These are phyloP conservation scores for Daldinia sp. DNA, from an alignment of 2,329 filamentous ascomycete species.

Conservation along the genomic window DNA sequence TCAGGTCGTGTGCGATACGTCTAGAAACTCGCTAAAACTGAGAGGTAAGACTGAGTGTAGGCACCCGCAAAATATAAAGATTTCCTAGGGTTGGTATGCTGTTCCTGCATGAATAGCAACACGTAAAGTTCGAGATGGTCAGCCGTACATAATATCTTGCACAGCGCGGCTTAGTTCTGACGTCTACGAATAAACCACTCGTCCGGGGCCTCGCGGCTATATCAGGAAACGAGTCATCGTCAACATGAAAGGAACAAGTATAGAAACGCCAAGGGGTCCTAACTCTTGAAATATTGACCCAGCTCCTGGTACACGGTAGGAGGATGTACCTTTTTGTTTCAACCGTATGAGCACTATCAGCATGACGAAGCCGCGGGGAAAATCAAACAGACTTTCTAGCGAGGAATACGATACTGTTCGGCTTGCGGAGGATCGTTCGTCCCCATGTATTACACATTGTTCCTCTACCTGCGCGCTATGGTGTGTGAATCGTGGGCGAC, in stretches of 20 bases:
- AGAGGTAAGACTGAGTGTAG: conserved; percentile 16
- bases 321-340: conserved; percentile 27
- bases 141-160: conserved; percentile 24
- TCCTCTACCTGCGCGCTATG: conserved; percentile 18
- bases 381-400: conserved; percentile 33
- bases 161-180: conserved; percentile 21
- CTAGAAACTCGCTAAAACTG: conserved; percentile 9
- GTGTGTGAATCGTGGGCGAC: conserved; percentile 26
- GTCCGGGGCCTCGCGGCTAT: conserved; percentile 10
- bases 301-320: conserved; percentile 20
- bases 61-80: conserved; percentile 31
- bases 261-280: conserved; percentile 36
- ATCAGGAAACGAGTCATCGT: conserved; percentile 22
- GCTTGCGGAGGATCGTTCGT: conserved; percentile 32
- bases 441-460: conserved; percentile 12
- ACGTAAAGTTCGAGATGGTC: conserved; percentile 20
- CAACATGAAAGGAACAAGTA: conserved; percentile 35
- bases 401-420: conserved; percentile 17
- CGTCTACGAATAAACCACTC: conserved; percentile 24
- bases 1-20: conserved; percentile 16
- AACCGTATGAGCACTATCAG: conserved; percentile 12
- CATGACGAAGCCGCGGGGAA: conserved; percentile 30
- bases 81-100: conserved; percentile 1
- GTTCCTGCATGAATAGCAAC: conserved; percentile 27
- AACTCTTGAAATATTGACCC: conserved; percentile 23